Evolutionary conservation across 1,284 basidiomycete species (phyloP).

Genomic region (Ganoderma lucidum): DNA sequence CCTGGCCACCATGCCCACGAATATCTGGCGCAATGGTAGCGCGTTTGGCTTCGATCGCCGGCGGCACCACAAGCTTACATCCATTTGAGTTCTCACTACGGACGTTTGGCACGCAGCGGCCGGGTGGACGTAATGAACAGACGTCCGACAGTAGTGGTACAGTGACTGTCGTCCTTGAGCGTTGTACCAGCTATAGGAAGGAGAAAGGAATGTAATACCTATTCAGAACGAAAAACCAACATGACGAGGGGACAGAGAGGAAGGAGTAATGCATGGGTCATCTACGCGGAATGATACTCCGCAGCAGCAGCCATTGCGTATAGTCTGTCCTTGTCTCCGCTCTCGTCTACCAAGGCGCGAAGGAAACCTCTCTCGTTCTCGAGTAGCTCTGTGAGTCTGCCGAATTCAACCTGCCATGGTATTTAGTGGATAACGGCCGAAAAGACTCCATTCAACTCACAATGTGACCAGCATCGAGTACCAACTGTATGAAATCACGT

Average conservation of each 20-base stretch:
- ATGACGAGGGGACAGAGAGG: too few species aligned
- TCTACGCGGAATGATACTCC: too few species aligned
- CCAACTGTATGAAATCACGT: slow-evolving; percentile 40
- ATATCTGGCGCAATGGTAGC: slow-evolving; percentile 83
- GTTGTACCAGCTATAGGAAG: too few species aligned
- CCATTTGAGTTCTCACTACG: not conserved
- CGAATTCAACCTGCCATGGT: slow-evolving; percentile 59
- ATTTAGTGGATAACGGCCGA: not conserved
- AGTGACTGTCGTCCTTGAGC: too few species aligned
- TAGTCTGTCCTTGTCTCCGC: slow-evolving; percentile 58
- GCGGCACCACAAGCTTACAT: slow-evolving; percentile 81
- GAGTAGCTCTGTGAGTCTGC: slow-evolving; percentile 68
- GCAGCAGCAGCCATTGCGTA: slow-evolving; percentile 49
- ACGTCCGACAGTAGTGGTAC: not conserved
- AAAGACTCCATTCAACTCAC: slow-evolving; percentile 31
- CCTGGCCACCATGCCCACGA: not conserved
- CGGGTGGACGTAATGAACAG: not conserved
- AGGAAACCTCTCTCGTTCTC: slow-evolving; percentile 58
- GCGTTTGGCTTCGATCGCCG: slow-evolving; percentile 85
- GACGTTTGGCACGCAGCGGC: too few species aligned
- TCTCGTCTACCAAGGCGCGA: slow-evolving; percentile 64
- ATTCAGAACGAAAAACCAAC: too few species aligned
- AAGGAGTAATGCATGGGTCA: too few species aligned
- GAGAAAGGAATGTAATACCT: too few species aligned
- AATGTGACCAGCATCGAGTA: slow-evolving; percentile 47